A percentile compares a stretch with the other conserved stretches of the same genome.
Conservation (phyloP, 2,329 filamentous ascomycete species). For the Falciphora oryzae region DNA sequence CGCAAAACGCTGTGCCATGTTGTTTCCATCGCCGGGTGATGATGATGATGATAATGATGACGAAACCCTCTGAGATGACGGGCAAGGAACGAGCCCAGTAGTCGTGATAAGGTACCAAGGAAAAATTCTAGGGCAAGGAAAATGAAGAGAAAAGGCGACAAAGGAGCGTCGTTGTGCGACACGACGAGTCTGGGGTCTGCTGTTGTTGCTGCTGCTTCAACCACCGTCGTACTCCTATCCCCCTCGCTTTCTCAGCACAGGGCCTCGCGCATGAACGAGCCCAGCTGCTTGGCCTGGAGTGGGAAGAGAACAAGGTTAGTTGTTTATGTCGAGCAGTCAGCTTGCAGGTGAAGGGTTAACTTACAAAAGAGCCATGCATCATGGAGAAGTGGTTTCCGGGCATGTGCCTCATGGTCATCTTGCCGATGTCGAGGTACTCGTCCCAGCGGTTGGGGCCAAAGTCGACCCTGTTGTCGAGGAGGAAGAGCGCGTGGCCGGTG, state of each 20-base stretch:
- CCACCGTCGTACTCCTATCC: constrained; percentile 1
- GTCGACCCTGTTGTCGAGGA: constrained; percentile 67
- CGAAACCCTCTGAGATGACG: neutral
- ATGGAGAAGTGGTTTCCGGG: constrained; percentile 70
- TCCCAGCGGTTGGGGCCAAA: constrained; percentile 67
- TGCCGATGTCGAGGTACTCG: constrained; percentile 54
- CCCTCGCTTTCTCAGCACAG: constrained; percentile 17
- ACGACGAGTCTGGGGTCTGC: neutral
- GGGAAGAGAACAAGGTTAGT: constrained; percentile 16
- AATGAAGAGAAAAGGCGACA: neutral
- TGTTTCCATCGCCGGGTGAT: neutral
- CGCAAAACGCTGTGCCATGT: constrained; percentile 1
- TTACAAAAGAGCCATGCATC: constrained; percentile 56
- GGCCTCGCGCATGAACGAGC: constrained; percentile 29
- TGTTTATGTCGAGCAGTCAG: too few species aligned
- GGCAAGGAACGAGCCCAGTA: neutral
- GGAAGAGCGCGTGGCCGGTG: constrained; percentile 58
- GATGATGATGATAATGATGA: neutral
- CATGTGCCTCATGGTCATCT: constrained; percentile 61
- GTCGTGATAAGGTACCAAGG: neutral
- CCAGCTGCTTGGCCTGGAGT: constrained; percentile 30
- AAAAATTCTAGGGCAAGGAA: neutral
- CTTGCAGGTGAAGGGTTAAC: constrained; percentile 14
- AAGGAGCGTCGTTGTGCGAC: neutral
- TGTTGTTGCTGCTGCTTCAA: neutral